These are phyloP conservation scores for Peniophora sp. DNA, from an alignment of 1,284 basidiomycete species.

Conservation along the genomic window DNA sequence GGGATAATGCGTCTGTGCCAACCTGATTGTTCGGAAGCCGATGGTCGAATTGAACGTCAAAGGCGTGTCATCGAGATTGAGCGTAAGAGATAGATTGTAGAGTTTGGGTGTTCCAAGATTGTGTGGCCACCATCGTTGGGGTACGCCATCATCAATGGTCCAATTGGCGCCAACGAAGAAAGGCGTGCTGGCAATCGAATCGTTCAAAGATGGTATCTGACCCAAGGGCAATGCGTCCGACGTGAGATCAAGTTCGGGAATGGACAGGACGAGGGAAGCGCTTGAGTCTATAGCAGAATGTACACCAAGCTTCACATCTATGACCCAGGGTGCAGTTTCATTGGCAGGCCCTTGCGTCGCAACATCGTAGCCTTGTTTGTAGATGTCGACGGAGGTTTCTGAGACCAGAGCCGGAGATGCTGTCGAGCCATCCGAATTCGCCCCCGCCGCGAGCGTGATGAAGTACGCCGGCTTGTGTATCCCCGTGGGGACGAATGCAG, in stretches of 20 bases:
- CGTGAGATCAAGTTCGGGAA: slow-evolving; percentile 39
- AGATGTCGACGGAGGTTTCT: slow-evolving; percentile 46
- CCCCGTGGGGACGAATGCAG: slow-evolving; percentile 48
- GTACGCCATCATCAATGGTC: slow-evolving; percentile 35
- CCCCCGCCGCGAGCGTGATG: slow-evolving; percentile 28
- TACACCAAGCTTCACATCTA: slow-evolving; percentile 46
- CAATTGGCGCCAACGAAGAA: slow-evolving; percentile 32
- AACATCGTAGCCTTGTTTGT: slow-evolving; percentile 40
- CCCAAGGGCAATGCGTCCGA: slow-evolving; percentile 18
- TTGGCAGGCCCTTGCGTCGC: slow-evolving; percentile 23
- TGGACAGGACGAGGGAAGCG: slow-evolving; percentile 32
- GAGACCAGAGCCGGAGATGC: slow-evolving; percentile 37
- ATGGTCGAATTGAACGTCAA: slow-evolving; percentile 33
- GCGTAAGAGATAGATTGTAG: slow-evolving; percentile 39
- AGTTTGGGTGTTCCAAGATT: slow-evolving; percentile 47
- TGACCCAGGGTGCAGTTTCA: slow-evolving; percentile 43
- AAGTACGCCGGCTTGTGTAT: slow-evolving; percentile 47
- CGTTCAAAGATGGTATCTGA: slow-evolving; percentile 17
- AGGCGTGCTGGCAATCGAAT: slow-evolving; percentile 12
- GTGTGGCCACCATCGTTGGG: slow-evolving; percentile 46
- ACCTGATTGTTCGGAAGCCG: slow-evolving; percentile 50
- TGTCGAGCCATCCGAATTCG: slow-evolving; percentile 7
- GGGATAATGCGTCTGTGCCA: slow-evolving; percentile 40
- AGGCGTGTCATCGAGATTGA: slow-evolving; percentile 14
- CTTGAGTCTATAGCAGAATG: slow-evolving; percentile 29